A percentile compares a stretch with the other conserved stretches of the same genome.
Evolutionary conservation across 352 stramenopile species (phyloP).

Genomic region (Phytophthora aleatoria): DNA sequence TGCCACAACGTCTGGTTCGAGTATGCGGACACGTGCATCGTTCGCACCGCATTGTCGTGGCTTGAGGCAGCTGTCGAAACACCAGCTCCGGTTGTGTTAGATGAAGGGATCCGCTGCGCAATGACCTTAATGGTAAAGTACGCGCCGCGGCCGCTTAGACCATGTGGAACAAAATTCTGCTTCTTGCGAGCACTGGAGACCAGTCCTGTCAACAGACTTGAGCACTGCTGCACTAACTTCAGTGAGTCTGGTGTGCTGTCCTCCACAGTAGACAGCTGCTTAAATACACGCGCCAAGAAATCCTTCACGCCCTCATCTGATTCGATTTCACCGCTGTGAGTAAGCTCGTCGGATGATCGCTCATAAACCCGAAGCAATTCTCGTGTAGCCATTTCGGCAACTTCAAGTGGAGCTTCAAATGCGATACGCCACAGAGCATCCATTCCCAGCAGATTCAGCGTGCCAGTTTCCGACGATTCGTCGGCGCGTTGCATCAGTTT

Average conservation of each 20-base stretch:
- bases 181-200: conserved; percentile 60
- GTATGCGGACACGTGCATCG: conserved; percentile 64
- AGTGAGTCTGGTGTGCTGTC: conserved; percentile 57
- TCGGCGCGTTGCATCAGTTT: conserved; percentile 39
- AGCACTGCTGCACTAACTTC: conserved; percentile 80
- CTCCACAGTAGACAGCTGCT: conserved; percentile 58
- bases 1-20: conserved; percentile 79
- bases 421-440: conserved; percentile 86
- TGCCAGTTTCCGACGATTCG: conserved; percentile 21
- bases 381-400: conserved; percentile 76
- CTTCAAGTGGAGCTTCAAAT: conserved; percentile 77
- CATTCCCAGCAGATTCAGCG: conserved; percentile 64
- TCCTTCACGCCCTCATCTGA: conserved; percentile 62
- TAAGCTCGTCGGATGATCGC: conserved; percentile 46
- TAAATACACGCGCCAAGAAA: conserved; percentile 83
- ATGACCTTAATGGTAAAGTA: conserved; percentile 84
- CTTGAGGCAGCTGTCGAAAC: conserved; percentile 22
- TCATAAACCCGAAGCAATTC: conserved; percentile 86
- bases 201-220: conserved; percentile 71
- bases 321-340: conserved; percentile 11
- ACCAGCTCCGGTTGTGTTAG: conserved; percentile 31
- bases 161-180: conserved; percentile 63
- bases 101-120: conserved; percentile 76
- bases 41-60: conserved; percentile 63
- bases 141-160: conserved; percentile 67